Evolutionary conservation across 768 basidiomycete species (phyloP), one percentile per base, ranked within the genome.

Genomic region (Tylopilus felleus): DNA sequence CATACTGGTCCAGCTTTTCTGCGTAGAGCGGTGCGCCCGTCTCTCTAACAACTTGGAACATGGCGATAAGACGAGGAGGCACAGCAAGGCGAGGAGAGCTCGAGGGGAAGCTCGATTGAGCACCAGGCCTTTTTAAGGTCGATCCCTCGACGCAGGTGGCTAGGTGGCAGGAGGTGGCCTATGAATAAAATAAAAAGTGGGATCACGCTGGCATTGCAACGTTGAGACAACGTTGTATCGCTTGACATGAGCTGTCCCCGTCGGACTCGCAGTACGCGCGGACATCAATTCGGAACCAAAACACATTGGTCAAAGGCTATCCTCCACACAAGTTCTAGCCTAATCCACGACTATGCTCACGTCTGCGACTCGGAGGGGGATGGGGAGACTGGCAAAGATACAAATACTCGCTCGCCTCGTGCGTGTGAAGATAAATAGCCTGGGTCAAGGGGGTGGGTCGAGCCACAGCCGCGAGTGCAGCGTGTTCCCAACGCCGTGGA

Each of bases 191-290:
- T 42, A 39, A 45, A 45, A 21, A 21, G 12, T n/a, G n/a, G 38
- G 29, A 53, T 44, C 58, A 55, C 16, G 65, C 50, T 44, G 13
- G 23, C 53, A 57, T 22, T 49, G 66, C 66, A 69, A 65, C 67
- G 67, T 69, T 68, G 65, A 54, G 58, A 55, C 41, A 69, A 69
- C 67, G 67, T 68, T 69, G 61, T 49, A 33, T n/a, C n/a, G n/a
- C 23, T 40, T 56, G 59, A 62, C 62, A 59, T 42, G 56, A 52
- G 49, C 44, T 29, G 46, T 51, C 50, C 58, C 60, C 58, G 29
- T 8, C 8, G 9, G 57, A 66, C 61, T 36, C 3, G 49, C 44
- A 22, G 9, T 35, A 35, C 33, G 33, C 6, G 33, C 33, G 33
- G 13, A n/a, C 8, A 2, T 3, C 38, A 39, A 3, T 10, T 39